Evolutionary conservation across 768 basidiomycete species (phyloP), one percentile per base, ranked within the genome.

Genomic region (Mycena epipterygia): DNA sequence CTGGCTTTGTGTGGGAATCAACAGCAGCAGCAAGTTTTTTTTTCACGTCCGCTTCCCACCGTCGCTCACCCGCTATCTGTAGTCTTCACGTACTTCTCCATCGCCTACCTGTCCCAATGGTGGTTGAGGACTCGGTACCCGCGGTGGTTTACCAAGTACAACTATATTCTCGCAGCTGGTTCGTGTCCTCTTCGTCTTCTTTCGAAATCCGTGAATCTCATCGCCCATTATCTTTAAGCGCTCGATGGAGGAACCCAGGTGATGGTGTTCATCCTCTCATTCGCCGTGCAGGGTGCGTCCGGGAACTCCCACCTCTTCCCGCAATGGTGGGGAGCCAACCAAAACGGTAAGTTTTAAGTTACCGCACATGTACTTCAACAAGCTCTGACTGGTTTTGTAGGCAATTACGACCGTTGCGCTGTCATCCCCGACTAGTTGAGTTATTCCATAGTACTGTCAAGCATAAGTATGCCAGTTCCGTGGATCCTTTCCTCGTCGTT

Each of bases 311-410:
- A 88, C 71, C 74, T 84, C 27, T 89, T 89, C 81, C 86, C 88
- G 13, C 76, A 79, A 71, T 89, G 88, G 89, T 89, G 88, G 89
- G 87, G 86, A 6, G 88, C 87, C 14, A 87, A 89, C 73, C 87
- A 89, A 70, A 77, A 76, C 32, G 87, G 87, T 71, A 80, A 84
- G 74, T 82, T n/a, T n/a, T n/a, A n/a, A 78, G 59, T 33, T 23
- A 55, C 30, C 7, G 37, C 23, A 29, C 21, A 0, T 57, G 48
- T 39, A 29, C 1, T 39, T 16, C 19, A n/a, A 25, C 6, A 12
- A 11, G 16, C n/a, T 16, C 21, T 69, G n/a, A 53, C 49, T 55
- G 21, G 53, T 19, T 52, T 41, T 61, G 23, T 44, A 81, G 82
- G 83, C 23, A 81, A 83, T 48, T 84, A 82, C 62, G 82, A 84